Evolutionary conservation across 225 moss, liverwort and hornwort genomes (phyloP).

Genomic region (Polytrichum formosum): DNA sequence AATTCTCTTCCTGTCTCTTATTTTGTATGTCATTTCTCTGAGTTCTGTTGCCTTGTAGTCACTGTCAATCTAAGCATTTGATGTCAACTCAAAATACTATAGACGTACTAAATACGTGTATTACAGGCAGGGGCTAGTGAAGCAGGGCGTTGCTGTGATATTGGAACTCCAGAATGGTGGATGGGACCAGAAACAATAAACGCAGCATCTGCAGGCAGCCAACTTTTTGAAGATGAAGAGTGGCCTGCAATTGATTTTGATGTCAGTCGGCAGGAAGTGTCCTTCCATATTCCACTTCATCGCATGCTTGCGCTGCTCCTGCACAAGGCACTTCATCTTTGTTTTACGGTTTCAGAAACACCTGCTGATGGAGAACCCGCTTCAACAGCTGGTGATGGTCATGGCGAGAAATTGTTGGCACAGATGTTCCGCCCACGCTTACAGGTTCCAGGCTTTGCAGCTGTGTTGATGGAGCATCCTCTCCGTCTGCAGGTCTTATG

Average conservation of each 20-base stretch:
- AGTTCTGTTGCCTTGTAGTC: too few species aligned
- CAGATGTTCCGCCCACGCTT: slow-evolving; percentile 78
- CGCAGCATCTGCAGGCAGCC: slow-evolving; percentile 24
- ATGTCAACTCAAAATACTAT: not conserved
- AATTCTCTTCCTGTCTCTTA: too few species aligned
- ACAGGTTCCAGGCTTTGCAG: slow-evolving; percentile 73
- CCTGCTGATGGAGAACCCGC: slow-evolving; percentile 16
- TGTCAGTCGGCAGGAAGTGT: slow-evolving; percentile 91
- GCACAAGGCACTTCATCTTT: slow-evolving; percentile 69
- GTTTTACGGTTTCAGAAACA: slow-evolving; percentile 41
- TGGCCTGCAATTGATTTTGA: slow-evolving; percentile 86
- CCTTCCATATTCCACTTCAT: slow-evolving; percentile 91
- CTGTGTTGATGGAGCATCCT: slow-evolving; percentile 94
- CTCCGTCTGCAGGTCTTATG: slow-evolving; percentile 93
- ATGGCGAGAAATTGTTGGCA: slow-evolving; percentile 45
- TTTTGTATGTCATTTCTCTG: too few species aligned
- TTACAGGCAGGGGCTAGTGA: slow-evolving; percentile 48
- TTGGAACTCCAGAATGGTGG: slow-evolving; percentile 71
- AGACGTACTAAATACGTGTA: slow-evolving; percentile 38
- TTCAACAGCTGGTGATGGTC: slow-evolving; percentile 9
- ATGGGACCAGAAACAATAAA: slow-evolving; percentile 66
- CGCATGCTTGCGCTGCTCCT: slow-evolving; percentile 80
- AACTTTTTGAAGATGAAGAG: slow-evolving; percentile 46
- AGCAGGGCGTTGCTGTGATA: slow-evolving; percentile 28
- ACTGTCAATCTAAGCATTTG: too few species aligned